These are phyloP conservation scores for Dendrobium catenatum DNA, from an alignment of 106 monocot species.

Conservation along the genomic window DNA sequence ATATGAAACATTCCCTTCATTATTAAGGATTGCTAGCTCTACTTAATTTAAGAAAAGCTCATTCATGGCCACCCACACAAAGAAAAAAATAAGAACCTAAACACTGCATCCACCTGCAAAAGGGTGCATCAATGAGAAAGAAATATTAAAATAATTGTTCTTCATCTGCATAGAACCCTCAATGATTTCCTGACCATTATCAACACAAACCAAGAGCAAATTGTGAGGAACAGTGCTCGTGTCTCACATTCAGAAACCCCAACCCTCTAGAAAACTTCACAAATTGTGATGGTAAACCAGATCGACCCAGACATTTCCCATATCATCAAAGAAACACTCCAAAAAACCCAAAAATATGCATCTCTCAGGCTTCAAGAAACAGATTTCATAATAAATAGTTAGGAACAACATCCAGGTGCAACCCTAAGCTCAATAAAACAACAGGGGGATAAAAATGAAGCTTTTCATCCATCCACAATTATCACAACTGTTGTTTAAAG, in stretches of 20 bases:
- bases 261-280: not conserved
- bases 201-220: not conserved
- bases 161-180: not conserved
- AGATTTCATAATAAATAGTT: not conserved
- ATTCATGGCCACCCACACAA: not conserved
- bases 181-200: not conserved
- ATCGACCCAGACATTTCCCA: not conserved
- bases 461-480: not conserved
- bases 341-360: not conserved
- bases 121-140: too few species aligned
- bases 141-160: too few species aligned
- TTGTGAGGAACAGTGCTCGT: not conserved
- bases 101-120: too few species aligned
- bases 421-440: not conserved
- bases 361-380: not conserved
- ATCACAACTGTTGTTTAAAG: not conserved
- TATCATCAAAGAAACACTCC: not conserved
- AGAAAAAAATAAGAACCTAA: too few species aligned
- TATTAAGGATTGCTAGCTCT: too few species aligned
- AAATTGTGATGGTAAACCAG: not conserved
- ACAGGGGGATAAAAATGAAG: not conserved
- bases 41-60: too few species aligned
- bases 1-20: too few species aligned
- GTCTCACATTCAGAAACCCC: not conserved
- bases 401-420: not conserved